Evolutionary conservation across 257 asterid genomes (phyloP).

Genomic region (Ilex asprella): DNA sequence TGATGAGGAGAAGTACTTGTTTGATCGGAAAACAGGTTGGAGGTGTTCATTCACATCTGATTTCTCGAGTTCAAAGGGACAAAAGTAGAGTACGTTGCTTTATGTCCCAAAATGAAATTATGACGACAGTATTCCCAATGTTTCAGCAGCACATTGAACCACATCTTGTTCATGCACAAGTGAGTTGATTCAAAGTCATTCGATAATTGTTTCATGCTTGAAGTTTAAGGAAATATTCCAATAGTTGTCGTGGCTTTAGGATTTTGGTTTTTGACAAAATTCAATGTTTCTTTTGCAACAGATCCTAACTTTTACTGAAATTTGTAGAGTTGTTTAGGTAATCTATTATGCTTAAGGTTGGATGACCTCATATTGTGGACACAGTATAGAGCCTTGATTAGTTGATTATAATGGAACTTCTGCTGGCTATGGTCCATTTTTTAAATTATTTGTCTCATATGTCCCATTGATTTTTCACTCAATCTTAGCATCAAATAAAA

Average conservation of each 20-base stretch:
- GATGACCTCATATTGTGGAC: too few relatives aligned
- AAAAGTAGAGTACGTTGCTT: constrained; percentile 84
- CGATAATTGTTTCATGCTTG: not conserved
- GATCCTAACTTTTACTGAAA: too few relatives aligned
- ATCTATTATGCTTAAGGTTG: too few relatives aligned
- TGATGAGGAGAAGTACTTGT: constrained; percentile 12
- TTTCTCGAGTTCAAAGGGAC: constrained; percentile 98
- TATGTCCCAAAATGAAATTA: constrained; percentile 86
- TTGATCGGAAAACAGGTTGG: constrained; percentile 63
- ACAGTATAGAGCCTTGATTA: constrained; percentile 3
- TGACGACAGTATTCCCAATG: constrained; percentile 96
- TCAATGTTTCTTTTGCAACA: too few relatives aligned
- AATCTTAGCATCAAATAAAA: too few relatives aligned
- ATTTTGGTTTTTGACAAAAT: too few relatives aligned
- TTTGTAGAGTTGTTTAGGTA: too few relatives aligned
- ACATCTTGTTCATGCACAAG: constrained; percentile 99
- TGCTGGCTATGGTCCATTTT: not conserved
- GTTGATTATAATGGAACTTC: not conserved
- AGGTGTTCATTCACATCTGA: constrained; percentile 98
- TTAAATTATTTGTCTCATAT: not conserved
- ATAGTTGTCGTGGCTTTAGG: not conserved
- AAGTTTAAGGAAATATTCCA: too few relatives aligned
- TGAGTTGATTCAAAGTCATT: constrained; percentile 33
- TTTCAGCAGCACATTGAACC: constrained; percentile 99
- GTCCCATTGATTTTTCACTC: too few relatives aligned